Conservation (phyloP, 768 basidiomycete species). For the Sarcomyxa edulis region DNA sequence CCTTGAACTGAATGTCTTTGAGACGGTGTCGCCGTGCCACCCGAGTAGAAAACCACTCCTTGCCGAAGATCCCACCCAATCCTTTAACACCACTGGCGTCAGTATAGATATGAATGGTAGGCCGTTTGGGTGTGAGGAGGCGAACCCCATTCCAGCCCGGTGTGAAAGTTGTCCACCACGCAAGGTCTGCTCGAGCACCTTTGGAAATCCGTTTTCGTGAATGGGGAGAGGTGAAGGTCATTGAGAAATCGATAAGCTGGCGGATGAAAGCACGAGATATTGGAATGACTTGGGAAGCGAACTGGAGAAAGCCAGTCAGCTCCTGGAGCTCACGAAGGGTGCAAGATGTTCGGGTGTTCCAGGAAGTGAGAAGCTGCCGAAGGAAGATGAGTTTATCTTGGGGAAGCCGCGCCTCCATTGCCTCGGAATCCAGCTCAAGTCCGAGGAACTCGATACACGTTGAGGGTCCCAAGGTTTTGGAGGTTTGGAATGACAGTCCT, state of each 20-base stretch:
- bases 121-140: conserved; percentile 9
- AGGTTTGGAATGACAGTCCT: conserved; percentile 22
- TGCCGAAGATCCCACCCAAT: conserved; percentile 17
- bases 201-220: conserved; percentile 17
- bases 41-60: conserved; percentile 19
- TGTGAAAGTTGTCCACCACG: conserved; percentile 25
- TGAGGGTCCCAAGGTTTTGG: conserved; percentile 20
- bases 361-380: background rate
- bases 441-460: background rate
- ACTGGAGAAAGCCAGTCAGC: conserved; percentile 11
- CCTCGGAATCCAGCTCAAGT: background rate
- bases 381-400: conserved; percentile 8
- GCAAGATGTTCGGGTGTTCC: conserved; percentile 1
- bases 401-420: conserved; percentile 7
- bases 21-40: conserved; percentile 16
- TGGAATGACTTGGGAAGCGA: conserved; percentile 12
- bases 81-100: conserved; percentile 28
- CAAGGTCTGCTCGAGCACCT: conserved; percentile 15
- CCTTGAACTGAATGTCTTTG: conserved; percentile 28
- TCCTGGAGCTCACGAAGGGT: conserved; percentile 8
- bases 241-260: conserved; percentile 20
- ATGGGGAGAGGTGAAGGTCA: conserved; percentile 17
- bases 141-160: conserved; percentile 24
- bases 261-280: conserved; percentile 8
- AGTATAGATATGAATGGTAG: conserved; percentile 17